Evolutionary conservation across 164 flowering plant species (phyloP).

Genomic region (Platanus orientalis): DNA sequence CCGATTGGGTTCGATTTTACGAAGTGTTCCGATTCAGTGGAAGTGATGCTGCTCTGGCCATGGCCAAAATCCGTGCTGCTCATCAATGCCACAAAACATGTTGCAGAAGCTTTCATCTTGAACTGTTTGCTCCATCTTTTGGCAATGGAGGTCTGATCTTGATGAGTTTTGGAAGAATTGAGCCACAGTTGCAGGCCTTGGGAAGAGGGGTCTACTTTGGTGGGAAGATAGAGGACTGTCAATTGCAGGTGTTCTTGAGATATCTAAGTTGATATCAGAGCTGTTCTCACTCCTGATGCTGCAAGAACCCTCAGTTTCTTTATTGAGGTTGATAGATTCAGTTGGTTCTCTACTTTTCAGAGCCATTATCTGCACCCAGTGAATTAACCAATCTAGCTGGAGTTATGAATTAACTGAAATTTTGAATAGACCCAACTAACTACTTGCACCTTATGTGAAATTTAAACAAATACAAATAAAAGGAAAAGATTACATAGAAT

Average conservation of each 20-base stretch:
- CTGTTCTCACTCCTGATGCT: slow-evolving; percentile 93
- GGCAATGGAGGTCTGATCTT: slow-evolving; percentile 34
- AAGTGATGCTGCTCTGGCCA: slow-evolving; percentile 81
- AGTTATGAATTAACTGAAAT: not conserved
- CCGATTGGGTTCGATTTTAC: not conserved
- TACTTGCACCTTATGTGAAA: not conserved
- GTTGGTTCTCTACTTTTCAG: slow-evolving; percentile 37
- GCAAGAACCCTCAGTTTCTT: slow-evolving; percentile 63
- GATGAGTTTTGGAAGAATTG: slow-evolving; percentile 57
- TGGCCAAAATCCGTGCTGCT: slow-evolving; percentile 90
- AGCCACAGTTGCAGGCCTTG: slow-evolving; percentile 36
- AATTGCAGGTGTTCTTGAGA: slow-evolving; percentile 64
- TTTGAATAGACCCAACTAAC: not conserved
- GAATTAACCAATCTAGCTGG: not conserved
- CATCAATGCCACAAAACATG: slow-evolving; percentile 83
- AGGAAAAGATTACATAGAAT: not conserved
- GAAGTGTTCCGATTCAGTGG: slow-evolving; percentile 35
- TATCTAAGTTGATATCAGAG: slow-evolving; percentile 70
- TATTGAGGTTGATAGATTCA: slow-evolving; percentile 34
- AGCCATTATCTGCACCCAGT: slow-evolving; percentile 37
- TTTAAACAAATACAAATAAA: no score
- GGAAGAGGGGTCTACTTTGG: slow-evolving; percentile 36
- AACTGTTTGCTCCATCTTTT: slow-evolving; percentile 34
- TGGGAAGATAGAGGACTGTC: slow-evolving; percentile 52
- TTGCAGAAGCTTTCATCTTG: slow-evolving; percentile 76